Percentiles rank a stretch among this genome's conserved stretches.
phyloP scores from a whole-genome alignment of 306 rosid genomes.

The Glycine latifolia region DNA sequence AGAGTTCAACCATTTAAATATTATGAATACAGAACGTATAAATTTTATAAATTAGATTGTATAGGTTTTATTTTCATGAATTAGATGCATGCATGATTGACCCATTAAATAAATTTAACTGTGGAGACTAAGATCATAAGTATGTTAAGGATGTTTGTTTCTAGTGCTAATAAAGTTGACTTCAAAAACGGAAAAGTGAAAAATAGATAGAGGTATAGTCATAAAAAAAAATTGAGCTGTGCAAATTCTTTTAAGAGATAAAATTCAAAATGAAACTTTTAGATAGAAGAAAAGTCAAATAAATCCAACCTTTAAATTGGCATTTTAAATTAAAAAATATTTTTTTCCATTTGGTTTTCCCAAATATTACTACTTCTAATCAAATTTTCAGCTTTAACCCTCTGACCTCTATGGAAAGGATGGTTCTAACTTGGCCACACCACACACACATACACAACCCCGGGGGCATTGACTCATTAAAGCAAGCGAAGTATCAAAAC shows the following conservation, averaged over 20 bases:
- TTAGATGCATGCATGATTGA: background rate
- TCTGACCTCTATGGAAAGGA: background rate
- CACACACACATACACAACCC: no score
- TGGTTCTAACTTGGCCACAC: no score
- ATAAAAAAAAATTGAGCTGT: slow-evolving; percentile 17
- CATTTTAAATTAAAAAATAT: background rate
- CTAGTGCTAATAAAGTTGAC: slow-evolving; percentile 34
- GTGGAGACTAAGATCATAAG: slow-evolving; percentile 47
- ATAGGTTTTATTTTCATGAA: no score
- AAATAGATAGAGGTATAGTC: slow-evolving; percentile 32
- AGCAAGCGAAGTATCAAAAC: no score
- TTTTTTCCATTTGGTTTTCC: background rate
- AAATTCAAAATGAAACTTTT: slow-evolving; percentile 42
- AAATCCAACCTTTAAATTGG: slow-evolving; percentile 49
- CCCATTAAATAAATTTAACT: slow-evolving; percentile 14
- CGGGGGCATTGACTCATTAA: no score
- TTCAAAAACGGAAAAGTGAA: slow-evolving; percentile 23
- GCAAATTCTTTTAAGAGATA: slow-evolving; percentile 13
- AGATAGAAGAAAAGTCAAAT: slow-evolving; percentile 44
- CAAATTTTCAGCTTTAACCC: background rate
- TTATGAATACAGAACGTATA: background rate
- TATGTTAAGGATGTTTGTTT: slow-evolving; percentile 56
- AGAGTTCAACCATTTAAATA: background rate
- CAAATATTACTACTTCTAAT: background rate
- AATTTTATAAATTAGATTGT: no score